Percentiles rank a stretch among this genome's conserved stretches.
phyloP scores from a whole-genome alignment of 768 basidiomycete species.

The Gymnopilus dilepis region DNA sequence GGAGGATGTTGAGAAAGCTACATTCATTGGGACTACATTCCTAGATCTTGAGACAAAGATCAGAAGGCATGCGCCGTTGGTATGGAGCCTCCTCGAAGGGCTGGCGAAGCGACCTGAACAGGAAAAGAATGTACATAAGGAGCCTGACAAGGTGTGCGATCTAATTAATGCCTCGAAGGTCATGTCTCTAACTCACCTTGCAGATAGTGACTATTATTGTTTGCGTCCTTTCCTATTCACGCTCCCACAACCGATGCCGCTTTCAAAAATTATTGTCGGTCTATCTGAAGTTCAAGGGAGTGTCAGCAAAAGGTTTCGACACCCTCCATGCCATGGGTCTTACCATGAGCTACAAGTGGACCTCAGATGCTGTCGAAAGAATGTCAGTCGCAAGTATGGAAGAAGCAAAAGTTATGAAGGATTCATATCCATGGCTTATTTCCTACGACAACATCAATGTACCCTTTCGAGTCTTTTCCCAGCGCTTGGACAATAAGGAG shows the following conservation, averaged over 20 bases:
- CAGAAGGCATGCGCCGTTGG: no score
- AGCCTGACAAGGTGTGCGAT: no score
- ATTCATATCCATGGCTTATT: slow-evolving; percentile 33
- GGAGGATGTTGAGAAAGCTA: slow-evolving; percentile 1
- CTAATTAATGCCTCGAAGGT: no score
- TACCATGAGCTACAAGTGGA: slow-evolving; percentile 47
- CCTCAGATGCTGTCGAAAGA: slow-evolving; percentile 25
- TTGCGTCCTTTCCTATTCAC: slow-evolving; percentile 32
- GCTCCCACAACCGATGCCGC: slow-evolving; percentile 29
- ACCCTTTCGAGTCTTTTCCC: slow-evolving; percentile 41
- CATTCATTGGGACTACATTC: neutral
- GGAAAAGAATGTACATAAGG: no score
- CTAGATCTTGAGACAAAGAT: neutral
- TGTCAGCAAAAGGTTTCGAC: slow-evolving; percentile 43
- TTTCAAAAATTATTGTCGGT: slow-evolving; percentile 38
- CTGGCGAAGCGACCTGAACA: no score
- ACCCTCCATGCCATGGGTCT: slow-evolving; percentile 40
- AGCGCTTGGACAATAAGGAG: slow-evolving; percentile 39
- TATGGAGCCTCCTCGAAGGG: no score
- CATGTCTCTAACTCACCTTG: neutral
- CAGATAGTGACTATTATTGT: slow-evolving; percentile 33
- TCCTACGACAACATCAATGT: slow-evolving; percentile 45
- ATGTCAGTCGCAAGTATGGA: slow-evolving; percentile 34
- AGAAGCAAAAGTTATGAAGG: slow-evolving; percentile 28
- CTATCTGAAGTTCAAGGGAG: slow-evolving; percentile 43